Conservation (phyloP, 2,329 filamentous ascomycete species). For the Thielaviopsis populi region DNA sequence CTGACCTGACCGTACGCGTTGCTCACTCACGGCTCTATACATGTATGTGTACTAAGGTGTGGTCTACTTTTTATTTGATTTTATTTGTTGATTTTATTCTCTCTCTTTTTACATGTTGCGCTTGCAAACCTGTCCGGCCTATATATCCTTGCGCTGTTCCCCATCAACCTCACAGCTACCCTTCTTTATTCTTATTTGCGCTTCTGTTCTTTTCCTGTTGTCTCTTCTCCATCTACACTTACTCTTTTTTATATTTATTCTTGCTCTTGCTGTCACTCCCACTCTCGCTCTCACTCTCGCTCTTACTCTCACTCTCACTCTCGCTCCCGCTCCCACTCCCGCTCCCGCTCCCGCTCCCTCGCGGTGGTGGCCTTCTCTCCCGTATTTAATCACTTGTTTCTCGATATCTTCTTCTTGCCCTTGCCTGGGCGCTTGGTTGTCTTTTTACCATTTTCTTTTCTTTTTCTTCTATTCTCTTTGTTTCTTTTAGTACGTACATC, state of each 20-base stretch:
- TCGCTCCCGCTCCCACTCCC: background rate
- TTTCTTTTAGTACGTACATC: constrained; percentile 1
- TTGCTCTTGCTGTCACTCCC: background rate
- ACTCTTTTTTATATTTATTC: background rate
- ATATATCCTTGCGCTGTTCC: constrained; percentile 2
- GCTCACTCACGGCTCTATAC: background rate
- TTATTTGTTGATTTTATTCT: background rate
- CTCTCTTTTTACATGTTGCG: background rate
- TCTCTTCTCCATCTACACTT: background rate
- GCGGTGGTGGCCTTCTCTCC: constrained; percentile 1
- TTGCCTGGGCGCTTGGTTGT: background rate
- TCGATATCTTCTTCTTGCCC: constrained; percentile 14
- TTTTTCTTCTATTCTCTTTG: background rate
- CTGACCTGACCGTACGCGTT: background rate
- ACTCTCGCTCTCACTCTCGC: too few species aligned
- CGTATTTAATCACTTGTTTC: constrained; percentile 19
- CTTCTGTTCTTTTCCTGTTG: constrained; percentile 3
- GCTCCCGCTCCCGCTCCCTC: background rate
- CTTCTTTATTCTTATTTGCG: background rate
- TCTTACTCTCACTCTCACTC: background rate
- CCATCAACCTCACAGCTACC: background rate
- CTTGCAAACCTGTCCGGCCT: background rate
- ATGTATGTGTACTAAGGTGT: background rate
- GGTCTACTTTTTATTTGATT: background rate
- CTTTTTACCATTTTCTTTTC: background rate